Evolutionary conservation across 305 asterid genomes (phyloP).

Genomic region (Euphrasia arctica): DNA sequence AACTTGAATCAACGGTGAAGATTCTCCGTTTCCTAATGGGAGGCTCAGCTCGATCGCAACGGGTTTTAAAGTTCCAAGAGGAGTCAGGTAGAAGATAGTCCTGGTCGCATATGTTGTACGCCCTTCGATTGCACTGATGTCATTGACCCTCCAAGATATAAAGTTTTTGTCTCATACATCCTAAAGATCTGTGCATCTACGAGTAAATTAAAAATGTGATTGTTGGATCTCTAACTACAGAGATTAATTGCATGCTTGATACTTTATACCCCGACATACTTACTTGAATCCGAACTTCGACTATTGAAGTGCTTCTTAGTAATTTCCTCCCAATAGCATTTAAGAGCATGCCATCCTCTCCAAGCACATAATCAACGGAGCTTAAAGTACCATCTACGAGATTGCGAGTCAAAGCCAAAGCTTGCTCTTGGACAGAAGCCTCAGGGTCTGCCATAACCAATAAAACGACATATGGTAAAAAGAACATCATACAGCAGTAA

Average conservation of each 20-base stretch:
- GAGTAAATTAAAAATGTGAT: not conserved
- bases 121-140: constrained; percentile 49
- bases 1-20: constrained; percentile 34
- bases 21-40: constrained; percentile 24
- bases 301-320: constrained; percentile 48
- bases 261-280: constrained; percentile 25
- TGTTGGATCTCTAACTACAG: not conserved
- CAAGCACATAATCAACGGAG: constrained; percentile 60
- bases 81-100: constrained; percentile 45
- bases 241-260: not conserved
- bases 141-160: constrained; percentile 23
- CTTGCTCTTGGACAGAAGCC: constrained; percentile 85
- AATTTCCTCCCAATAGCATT: constrained; percentile 74
- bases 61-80: constrained; percentile 48
- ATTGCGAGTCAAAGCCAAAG: constrained; percentile 71
- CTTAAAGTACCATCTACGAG: constrained; percentile 73
- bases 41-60: constrained; percentile 55
- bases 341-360: constrained; percentile 62
- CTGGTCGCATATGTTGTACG: constrained; percentile 58
- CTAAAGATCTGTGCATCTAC: not conserved
- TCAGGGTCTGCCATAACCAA: constrained; percentile 63
- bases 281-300: constrained; percentile 83
- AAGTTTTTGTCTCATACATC: constrained; percentile 7
- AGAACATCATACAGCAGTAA: constrained; percentile 16
- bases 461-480: constrained; percentile 28